Conservation (phyloP, 768 basidiomycete species). For the Coprinopsis sp. region DNA sequence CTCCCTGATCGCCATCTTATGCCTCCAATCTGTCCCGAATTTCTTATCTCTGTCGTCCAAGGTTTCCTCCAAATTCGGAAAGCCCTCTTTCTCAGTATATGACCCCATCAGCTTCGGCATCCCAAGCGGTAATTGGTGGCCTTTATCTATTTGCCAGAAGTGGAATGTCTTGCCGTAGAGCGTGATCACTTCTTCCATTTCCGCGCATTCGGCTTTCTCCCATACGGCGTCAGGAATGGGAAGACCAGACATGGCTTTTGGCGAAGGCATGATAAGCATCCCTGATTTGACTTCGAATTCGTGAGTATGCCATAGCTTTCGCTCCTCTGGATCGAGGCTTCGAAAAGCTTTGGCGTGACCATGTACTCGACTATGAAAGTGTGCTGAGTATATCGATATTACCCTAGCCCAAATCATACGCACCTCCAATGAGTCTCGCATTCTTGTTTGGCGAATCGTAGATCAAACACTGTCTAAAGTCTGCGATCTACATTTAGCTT, state of each 20-base stretch:
- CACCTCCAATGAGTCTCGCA: slow-evolving; percentile 17
- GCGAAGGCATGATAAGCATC: slow-evolving; percentile 18
- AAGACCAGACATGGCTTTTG: slow-evolving; percentile 3
- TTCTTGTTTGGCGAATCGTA: slow-evolving; percentile 17
- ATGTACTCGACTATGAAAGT: slow-evolving; percentile 16
- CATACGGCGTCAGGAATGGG: slow-evolving; percentile 12
- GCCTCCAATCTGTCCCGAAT: slow-evolving; percentile 10
- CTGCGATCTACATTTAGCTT: no score
- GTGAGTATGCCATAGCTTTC: slow-evolving; percentile 18
- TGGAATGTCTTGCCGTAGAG: slow-evolving; percentile 16
- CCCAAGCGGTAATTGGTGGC: slow-evolving; percentile 10
- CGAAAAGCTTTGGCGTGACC: slow-evolving; percentile 14
- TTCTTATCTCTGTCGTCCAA: slow-evolving; percentile 8
- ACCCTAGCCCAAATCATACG: neutral
- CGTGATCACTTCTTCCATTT: slow-evolving; percentile 15
- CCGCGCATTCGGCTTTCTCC: slow-evolving; percentile 14
- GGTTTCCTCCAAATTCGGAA: slow-evolving; percentile 8
- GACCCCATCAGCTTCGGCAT: slow-evolving; percentile 13
- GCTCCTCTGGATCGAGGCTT: slow-evolving; percentile 13
- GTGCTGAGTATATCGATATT: neutral
- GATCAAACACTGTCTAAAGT: slow-evolving; percentile 17
- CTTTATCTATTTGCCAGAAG: slow-evolving; percentile 16
- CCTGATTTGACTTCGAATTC: slow-evolving; percentile 19
- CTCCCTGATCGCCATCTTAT: slow-evolving; percentile 10
- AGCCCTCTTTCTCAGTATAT: slow-evolving; percentile 9